Base-by-base conservation (phyloP, 495 filamentous ascomycete species). In the Mycothermus thermophilus region DNA sequence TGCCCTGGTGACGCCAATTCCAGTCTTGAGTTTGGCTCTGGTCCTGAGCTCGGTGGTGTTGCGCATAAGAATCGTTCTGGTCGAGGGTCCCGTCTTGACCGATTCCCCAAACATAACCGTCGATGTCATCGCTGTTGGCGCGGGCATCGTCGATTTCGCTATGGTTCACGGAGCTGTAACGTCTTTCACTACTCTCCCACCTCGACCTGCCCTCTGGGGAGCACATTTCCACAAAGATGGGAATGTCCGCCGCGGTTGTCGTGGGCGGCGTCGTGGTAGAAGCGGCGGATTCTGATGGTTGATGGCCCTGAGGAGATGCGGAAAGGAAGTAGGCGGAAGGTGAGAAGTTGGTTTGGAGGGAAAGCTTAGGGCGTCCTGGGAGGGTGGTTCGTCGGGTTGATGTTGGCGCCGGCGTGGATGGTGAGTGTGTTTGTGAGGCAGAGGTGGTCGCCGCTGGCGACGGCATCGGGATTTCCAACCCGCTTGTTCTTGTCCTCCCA, bases 321-420 rank as follows among this genome's bases (percentile, higher is more conserved):
- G 18, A 16, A 6, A 21, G 18, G 13, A 12, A 10, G 19, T 21
- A 13, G 5, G 30, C 4, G 18, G n/a, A 35, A 11, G 32, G 21
- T 35, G 16, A 4, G n/a, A 30, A 22, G 32, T 35, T 29, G 19
- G 38, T 41, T 10, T 8, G 27, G n/a, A 35, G 19, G 26, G 38
- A 24, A 10, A 41, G 32, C 31, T 35, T 41, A 3, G 38, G 38
- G 0, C 27, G 13, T 27, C 15, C 4, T 2, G 15, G 18, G 12
- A 8, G 9, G 4, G 15, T 20, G 14, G 15, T n/a, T n/a, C n/a
- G 11, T 28, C 4, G 19, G 23, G 16, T 16, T 31, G 13, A n/a
- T 9, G 9, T 18, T 9, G 16, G 6, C 15, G 23, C n/a, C n/a
- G 23, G 23, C 2, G 11, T 25, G 4, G 14, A 10, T 13, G 12